phyloP scores from a whole-genome alignment of 1,284 basidiomycete genomes.

The Pseudozyma sp. region DNA sequence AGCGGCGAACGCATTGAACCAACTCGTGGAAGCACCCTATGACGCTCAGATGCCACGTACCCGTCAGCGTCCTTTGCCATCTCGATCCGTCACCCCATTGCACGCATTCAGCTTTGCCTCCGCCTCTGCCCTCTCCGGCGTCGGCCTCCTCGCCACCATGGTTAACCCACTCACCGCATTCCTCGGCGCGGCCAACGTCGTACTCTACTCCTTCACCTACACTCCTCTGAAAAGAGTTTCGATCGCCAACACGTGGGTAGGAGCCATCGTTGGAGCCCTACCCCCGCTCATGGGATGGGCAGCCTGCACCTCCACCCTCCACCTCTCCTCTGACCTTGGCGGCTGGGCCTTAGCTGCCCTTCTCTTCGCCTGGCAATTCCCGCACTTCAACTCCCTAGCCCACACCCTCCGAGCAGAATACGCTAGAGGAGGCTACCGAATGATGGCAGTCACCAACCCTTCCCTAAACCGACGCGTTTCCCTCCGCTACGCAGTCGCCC shows the following conservation, averaged over 20 bases:
- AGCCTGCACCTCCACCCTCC: constrained; percentile 84
- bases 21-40: constrained; percentile 92
- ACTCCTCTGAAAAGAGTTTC: constrained; percentile 92
- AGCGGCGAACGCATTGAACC: constrained; percentile 94
- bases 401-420: constrained; percentile 88
- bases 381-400: constrained; percentile 95
- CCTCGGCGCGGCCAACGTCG: constrained; percentile 86
- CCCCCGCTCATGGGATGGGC: constrained; percentile 99
- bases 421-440: constrained; percentile 91
- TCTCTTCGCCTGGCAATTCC: constrained; percentile 98
- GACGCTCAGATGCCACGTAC: constrained; percentile 98
- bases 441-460: constrained; percentile 88
- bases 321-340: constrained; percentile 72
- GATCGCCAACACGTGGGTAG: constrained; percentile 94
- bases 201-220: constrained; percentile 90
- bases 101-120: constrained; percentile 86
- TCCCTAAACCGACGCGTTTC: constrained; percentile 85
- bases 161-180: constrained; percentile 88
- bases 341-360: constrained; percentile 63
- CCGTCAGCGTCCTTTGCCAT: constrained; percentile 86
- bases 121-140: constrained; percentile 81
- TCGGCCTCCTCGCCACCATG: constrained; percentile 82
- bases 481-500: constrained; percentile 82
- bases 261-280: constrained; percentile 88
- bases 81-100: constrained; percentile 81